These are phyloP conservation scores for Mycosarcoma maydis DNA, from an alignment of 1,284 basidiomycete species.

Conservation along the genomic window DNA sequence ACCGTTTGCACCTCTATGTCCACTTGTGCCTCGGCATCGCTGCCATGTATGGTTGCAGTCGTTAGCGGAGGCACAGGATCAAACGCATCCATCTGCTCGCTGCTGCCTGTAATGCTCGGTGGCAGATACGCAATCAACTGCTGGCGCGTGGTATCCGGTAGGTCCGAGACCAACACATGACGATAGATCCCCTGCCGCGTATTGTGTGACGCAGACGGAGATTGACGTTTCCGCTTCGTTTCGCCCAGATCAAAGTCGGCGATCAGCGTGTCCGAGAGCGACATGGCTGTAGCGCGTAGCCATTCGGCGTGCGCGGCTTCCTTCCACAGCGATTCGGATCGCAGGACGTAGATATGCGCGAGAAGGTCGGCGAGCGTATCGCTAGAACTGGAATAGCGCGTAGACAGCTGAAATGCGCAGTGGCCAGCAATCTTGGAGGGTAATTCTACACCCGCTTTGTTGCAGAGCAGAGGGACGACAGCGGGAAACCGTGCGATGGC, in stretches of 20 bases:
- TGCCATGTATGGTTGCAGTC: background rate
- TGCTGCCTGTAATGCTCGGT: conserved; percentile 44
- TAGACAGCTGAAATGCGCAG: conserved; percentile 19
- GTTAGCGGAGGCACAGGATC: conserved; percentile 62
- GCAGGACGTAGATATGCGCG: conserved; percentile 57
- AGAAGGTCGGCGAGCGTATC: conserved; percentile 54
- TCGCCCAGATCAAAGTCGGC: conserved; percentile 16
- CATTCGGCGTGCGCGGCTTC: conserved; percentile 48
- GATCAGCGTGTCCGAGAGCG: conserved; percentile 16
- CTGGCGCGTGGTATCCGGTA: conserved; percentile 60
- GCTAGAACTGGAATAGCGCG: conserved; percentile 9
- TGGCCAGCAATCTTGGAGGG: conserved; percentile 33
- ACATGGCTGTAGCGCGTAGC: conserved; percentile 43
- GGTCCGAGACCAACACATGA: conserved; percentile 63
- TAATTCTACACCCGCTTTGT: conserved; percentile 52
- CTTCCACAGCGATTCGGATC: conserved; percentile 62
- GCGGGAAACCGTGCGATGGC: conserved; percentile 60
- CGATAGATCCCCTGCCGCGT: conserved; percentile 56
- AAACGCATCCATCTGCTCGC: conserved; percentile 54
- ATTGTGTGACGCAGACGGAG: conserved; percentile 26
- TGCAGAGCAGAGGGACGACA: conserved; percentile 53
- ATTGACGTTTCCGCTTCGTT: conserved; percentile 1
- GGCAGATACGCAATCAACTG: conserved; percentile 59
- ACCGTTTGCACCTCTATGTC: conserved; percentile 13
- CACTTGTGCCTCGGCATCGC: background rate